Evolutionary conservation across 306 rosid species (phyloP).

Genomic region (Castanea crenata): DNA sequence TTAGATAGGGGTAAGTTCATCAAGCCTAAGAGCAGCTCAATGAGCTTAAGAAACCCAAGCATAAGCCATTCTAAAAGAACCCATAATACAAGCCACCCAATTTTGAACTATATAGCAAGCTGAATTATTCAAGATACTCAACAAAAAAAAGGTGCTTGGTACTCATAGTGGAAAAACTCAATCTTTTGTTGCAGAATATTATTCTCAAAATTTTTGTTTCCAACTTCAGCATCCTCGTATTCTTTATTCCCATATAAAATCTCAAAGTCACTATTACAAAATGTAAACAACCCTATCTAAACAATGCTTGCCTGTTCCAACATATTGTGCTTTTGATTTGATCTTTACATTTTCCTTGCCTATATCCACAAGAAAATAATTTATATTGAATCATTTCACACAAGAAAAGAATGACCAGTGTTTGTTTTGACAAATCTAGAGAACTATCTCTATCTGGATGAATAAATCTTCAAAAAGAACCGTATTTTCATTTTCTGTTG

Average conservation of each 20-base stretch:
- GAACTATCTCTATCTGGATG: slow-evolving; percentile 14
- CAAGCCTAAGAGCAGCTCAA: too few relatives aligned
- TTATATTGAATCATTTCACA: background rate
- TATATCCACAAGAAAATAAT: background rate
- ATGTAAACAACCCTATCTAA: background rate
- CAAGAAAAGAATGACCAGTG: background rate
- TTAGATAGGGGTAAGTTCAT: too few relatives aligned
- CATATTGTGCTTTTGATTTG: background rate
- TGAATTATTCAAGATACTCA: too few relatives aligned
- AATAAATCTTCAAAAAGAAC: slow-evolving; percentile 21
- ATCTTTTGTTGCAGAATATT: too few relatives aligned
- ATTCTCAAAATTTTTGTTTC: background rate
- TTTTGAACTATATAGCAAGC: too few relatives aligned
- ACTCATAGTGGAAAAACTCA: too few relatives aligned
- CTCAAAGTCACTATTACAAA: background rate
- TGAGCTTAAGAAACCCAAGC: too few relatives aligned
- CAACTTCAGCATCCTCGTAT: background rate
- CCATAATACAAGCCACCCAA: too few relatives aligned
- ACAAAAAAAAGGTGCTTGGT: too few relatives aligned
- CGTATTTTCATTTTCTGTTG: slow-evolving; percentile 19
- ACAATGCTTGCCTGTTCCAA: background rate
- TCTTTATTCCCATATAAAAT: background rate
- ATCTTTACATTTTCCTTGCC: background rate
- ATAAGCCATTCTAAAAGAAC: too few relatives aligned
- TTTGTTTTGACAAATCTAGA: background rate